Base-by-base conservation (phyloP, 2,329 filamentous ascomycete genomes). In the Boeremia lycopersici region DNA sequence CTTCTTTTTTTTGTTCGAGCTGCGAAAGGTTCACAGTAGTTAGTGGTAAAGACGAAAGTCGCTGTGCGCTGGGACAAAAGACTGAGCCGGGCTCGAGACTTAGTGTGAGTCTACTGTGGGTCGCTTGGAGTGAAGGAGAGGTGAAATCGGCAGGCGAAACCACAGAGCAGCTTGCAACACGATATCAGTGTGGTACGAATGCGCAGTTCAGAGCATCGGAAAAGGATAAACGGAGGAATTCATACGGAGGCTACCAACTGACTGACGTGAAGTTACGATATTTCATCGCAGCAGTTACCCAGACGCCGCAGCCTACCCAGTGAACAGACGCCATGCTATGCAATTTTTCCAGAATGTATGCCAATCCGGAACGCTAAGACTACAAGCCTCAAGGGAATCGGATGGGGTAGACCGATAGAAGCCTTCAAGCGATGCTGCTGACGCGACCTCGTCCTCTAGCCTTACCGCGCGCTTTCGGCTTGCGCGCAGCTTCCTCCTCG, bases 391-490 rank as follows among this genome's bases (percentile, higher is more conserved):
- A 19, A n/a, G 34, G 28, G 17, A 26, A 8, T 26, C 39, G 15
- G 11, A 3, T 11, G 17, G 17, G n/a, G 0, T 6, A 25, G 8
- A 3, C 6, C 26, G 7, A 38, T 7, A 4, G n/a, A 33, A 15
- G 40, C 9, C 6, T 3, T 47, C 35, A 64, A 35, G 56, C 50
- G 44, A 57, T 54, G 34, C 52, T 49, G 28, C 48, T 63, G 35
- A 49, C 54, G 11, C 60, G 59, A 9, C 63, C 62, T 40, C 61
- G 59, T 31, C 63, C 61, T 30, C 61, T 62, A 2, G 51, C 46
- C 15, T 60, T 63, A 2, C 56, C 50, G 30, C 53, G 56, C 31
- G 60, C 61, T 45, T 61, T 70, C 1, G 61, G 19, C 54, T 66
- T 70, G 28, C 56, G 61, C 8, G 63, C 57, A 8, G 54, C 59